Base-by-base conservation (phyloP, 2,329 filamentous ascomycete species). In the Scedosporium minutisporum region DNA sequence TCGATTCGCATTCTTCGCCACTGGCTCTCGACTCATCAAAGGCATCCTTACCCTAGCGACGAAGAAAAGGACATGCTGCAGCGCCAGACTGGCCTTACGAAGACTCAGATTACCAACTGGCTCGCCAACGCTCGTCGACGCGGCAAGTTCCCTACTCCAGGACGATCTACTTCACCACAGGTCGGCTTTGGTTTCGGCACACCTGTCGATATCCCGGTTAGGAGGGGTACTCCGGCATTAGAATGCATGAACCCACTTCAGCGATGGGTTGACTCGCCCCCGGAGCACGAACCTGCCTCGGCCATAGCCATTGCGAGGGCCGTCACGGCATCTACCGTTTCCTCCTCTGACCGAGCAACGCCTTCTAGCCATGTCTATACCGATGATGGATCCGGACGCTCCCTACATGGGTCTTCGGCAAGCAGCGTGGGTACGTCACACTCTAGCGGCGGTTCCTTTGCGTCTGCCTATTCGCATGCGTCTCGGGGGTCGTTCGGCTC, bases 81-180 rank as follows among this genome's bases (percentile, higher is more conserved):
- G 73, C 81, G 83, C 57, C 83, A 89, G 68, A 96, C 92, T 0
- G 91, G 91, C 6, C 80, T 97, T 48, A 92, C 86, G 72, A 86
- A 90, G 69, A 88, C 82, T 14, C 93, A 97, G 70, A 93, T 96
- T 68, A 88, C 87, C 10, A 96, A 96, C 72, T 96, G 92, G 92
- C 84, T 96, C 57, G 92, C 92, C 64, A 96, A 96, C 73, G 91
- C 91, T 63, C 86, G 92, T 53, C 85, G 92, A 63, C 83, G 92
- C 65, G 87, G 90, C 68, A 96, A 96, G 76, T 86, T 89, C 62
- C 84, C 87, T 58, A 79, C 84, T 1, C 85, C 85, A 57, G 51
- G 51, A 9, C 82, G 87, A 66, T 86, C 84, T 33, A 85, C 82
- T 18, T 93, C 90, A 4, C 89, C 91, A 1, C 84, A 87, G 67